A percentile compares a stretch with the other conserved stretches of the same genome.
Conservation (phyloP, 495 filamentous ascomycete genomes). For the Haplographium delicatum region DNA sequence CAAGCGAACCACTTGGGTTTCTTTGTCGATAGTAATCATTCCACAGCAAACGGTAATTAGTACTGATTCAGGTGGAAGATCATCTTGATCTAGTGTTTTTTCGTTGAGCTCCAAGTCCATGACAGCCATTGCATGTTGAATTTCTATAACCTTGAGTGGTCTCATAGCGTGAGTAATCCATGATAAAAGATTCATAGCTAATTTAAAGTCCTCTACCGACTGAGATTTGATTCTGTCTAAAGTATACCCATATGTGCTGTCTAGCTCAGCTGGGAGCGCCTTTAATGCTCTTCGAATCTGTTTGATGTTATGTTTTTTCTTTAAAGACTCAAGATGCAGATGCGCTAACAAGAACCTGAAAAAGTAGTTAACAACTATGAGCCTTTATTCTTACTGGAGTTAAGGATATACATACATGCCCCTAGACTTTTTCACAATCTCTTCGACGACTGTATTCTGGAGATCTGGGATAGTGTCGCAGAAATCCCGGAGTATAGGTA, state of each 20-base stretch:
- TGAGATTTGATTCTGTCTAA: conserved; percentile 36
- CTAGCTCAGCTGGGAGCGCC: conserved; percentile 25
- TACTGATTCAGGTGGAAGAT: conserved; percentile 23
- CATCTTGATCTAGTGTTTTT: conserved; percentile 26
- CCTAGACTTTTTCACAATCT: conserved; percentile 27
- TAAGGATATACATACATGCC: conserved; percentile 36
- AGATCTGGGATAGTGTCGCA: background rate
- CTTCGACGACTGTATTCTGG: background rate
- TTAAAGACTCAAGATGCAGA: conserved; percentile 42
- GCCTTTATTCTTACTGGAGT: background rate
- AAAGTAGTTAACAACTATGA: conserved; percentile 14
- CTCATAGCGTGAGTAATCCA: conserved; percentile 29
- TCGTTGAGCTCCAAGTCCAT: background rate
- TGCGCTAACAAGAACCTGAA: conserved; percentile 49
- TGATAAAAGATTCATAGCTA: conserved; percentile 24
- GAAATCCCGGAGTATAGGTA: background rate
- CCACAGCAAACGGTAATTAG: conserved; percentile 43
- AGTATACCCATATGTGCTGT: conserved; percentile 34
- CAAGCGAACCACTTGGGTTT: conserved; percentile 42
- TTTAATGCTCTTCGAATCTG: conserved; percentile 2
- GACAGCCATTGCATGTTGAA: conserved; percentile 34
- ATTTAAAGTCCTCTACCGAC: conserved; percentile 17
- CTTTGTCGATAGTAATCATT: conserved; percentile 43
- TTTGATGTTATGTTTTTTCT: conserved; percentile 19
- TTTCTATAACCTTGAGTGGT: conserved; percentile 25